These are phyloP conservation scores for Curvularia verruculosa DNA, from an alignment of 2,329 filamentous ascomycete species.

Conservation along the genomic window DNA sequence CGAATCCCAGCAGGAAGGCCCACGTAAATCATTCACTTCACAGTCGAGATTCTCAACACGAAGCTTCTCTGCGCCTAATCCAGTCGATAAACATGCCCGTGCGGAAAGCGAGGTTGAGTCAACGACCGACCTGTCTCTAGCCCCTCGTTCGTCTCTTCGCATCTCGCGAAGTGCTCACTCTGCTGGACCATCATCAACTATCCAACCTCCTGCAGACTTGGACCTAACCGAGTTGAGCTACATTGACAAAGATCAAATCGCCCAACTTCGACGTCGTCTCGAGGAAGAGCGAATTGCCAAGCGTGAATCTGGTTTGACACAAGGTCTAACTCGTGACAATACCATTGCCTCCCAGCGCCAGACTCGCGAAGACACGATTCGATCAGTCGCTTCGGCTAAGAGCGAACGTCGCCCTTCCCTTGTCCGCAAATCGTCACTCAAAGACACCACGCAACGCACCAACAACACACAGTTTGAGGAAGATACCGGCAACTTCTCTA, in stretches of 20 bases:
- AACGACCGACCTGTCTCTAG: slow-evolving; percentile 50
- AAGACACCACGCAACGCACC: slow-evolving; percentile 53
- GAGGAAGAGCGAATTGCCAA: slow-evolving; percentile 60
- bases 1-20: slow-evolving; percentile 28
- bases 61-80: slow-evolving; percentile 43
- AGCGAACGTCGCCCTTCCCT: slow-evolving; percentile 48
- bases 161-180: slow-evolving; percentile 33
- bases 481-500: slow-evolving; percentile 45
- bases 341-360: slow-evolving; percentile 48
- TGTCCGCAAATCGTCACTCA: slow-evolving; percentile 63
- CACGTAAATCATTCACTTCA: slow-evolving; percentile 35
- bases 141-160: slow-evolving; percentile 38
- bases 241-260: slow-evolving; percentile 60
- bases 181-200: slow-evolving; percentile 18
- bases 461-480: slow-evolving; percentile 40
- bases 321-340: slow-evolving; percentile 47
- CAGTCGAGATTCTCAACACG: slow-evolving; percentile 31
- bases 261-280: slow-evolving; percentile 59
- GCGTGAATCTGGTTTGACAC: slow-evolving; percentile 36
- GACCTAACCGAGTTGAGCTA: slow-evolving; percentile 61
- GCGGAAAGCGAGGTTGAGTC: slow-evolving; percentile 47
- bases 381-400: slow-evolving; percentile 47
- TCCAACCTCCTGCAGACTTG: slow-evolving; percentile 40
- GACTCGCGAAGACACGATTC: slow-evolving; percentile 49
- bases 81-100: slow-evolving; percentile 25